Base-by-base conservation (phyloP, 208 protist genomes). In the Crithidia brevicula region DNA sequence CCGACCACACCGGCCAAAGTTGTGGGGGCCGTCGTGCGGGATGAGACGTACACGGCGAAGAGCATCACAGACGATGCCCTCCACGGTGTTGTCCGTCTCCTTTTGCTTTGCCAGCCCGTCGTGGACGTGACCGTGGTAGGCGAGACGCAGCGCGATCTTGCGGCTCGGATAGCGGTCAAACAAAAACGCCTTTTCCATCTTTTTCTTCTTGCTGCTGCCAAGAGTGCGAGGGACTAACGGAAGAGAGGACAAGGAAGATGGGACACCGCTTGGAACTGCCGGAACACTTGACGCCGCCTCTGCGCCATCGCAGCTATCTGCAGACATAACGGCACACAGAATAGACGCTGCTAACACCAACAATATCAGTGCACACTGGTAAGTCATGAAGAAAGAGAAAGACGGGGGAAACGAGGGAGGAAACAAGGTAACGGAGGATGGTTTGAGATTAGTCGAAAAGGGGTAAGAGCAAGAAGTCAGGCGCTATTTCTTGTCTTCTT, bases 71-170 rank as follows among this genome's bases (percentile, higher is more conserved):
- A 96, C 66, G 52, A 90, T 40, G 1, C 74, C 83, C 74, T 96
- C 88, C 0, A 96, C 79, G 0, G 91, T 96, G 76, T 96, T 96
- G n/a, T 72, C 51, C 33, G 83, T 92, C 31, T 96, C 82, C 40
- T 82, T 82, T 59, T 96, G 91, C 54, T 87, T 92, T n/a, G 88
- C 88, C 4, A 96, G 67, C 1, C 91, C 91, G 57, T 92, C 77
- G 73, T 91, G 85, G 15, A 86, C 71, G 69, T 94, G 88, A 43
- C 91, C 91, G 77, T 96, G 91, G 50, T 96, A 96, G 23, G 91
- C 91, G n/a, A 96, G 67, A 3, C 91, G 91, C 20, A 96, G 67
- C 8, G 79, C 88, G 30, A 96, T 81, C 64, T 92, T 92, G n/a
- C 88, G 84, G 8, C 72, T 75, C 1, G 91, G 88, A 61, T 96